A percentile compares a stretch with the other conserved stretches of the same genome.
phyloP scores from a whole-genome alignment of 441 rosid genomes.

The Gossypium aridum region DNA sequence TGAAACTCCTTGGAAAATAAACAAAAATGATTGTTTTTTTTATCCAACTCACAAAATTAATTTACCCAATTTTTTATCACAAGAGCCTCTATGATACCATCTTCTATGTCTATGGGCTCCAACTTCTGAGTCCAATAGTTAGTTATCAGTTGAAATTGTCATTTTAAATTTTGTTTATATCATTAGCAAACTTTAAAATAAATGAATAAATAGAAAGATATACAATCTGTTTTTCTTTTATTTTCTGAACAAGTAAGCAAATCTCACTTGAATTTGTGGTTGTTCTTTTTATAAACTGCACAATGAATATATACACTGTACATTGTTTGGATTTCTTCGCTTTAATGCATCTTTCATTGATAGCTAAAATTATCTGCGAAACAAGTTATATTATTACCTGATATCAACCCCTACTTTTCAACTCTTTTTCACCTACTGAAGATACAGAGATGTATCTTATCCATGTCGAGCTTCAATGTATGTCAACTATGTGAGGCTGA shows the following conservation, averaged over 20 bases:
- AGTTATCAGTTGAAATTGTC: neutral
- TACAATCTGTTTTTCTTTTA: neutral
- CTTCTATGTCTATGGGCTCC: neutral
- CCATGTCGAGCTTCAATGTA: slow-evolving; percentile 15
- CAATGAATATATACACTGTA: neutral
- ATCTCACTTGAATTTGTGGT: neutral
- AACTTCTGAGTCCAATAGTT: neutral
- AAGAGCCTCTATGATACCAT: too few species aligned
- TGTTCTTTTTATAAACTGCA: neutral
- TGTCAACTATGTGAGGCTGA: slow-evolving; percentile 32
- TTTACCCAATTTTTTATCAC: too few species aligned
- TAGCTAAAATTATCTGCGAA: neutral
- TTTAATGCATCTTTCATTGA: neutral
- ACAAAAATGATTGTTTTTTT: too few species aligned
- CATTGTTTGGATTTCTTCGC: neutral
- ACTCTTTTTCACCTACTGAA: neutral
- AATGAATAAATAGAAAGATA: neutral
- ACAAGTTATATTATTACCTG: neutral
- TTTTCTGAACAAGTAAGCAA: neutral
- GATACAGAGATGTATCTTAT: neutral
- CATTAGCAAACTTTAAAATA: too few species aligned
- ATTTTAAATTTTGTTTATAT: too few species aligned
- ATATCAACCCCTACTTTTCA: neutral
- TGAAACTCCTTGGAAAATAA: neutral
- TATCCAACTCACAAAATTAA: too few species aligned